Conservation (phyloP, 2,329 filamentous ascomycete species). For the Talaromyces amestolkiae region DNA sequence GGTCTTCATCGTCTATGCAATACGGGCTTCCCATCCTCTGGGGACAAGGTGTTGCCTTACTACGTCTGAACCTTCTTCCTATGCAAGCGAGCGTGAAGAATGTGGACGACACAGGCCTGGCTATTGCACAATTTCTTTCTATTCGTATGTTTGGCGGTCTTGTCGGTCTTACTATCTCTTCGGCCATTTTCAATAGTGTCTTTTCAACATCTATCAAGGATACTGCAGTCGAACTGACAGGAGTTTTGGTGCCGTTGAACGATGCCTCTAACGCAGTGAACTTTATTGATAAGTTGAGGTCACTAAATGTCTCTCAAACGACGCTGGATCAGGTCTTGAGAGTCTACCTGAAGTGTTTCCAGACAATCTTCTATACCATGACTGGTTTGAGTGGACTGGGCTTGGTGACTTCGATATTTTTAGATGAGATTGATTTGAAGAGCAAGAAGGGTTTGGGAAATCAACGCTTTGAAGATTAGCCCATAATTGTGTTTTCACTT, state of each 20-base stretch:
- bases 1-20: neutral
- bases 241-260: neutral
- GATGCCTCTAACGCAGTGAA: neutral
- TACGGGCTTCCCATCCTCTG: slow-evolving; percentile 8
- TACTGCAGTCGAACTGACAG: neutral
- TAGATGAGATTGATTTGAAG: neutral
- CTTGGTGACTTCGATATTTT: neutral
- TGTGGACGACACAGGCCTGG: neutral
- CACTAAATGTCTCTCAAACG: neutral
- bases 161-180: neutral
- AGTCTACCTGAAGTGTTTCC: slow-evolving; percentile 1
- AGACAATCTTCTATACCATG: slow-evolving; percentile 6
- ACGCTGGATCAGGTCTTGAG: neutral
- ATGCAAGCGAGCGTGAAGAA: slow-evolving; percentile 9
- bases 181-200: neutral
- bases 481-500: neutral
- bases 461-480: slow-evolving; percentile 6
- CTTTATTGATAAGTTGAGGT: slow-evolving; percentile 1
- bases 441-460: neutral
- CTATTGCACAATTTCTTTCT: neutral
- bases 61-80: neutral
- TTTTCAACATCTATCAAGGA: neutral
- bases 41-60: slow-evolving; percentile 7
- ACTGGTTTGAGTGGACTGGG: neutral
- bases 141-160: slow-evolving; percentile 6